A percentile compares a stretch with the other conserved stretches of the same genome.
These are phyloP conservation scores for Ordospora pajunii DNA, from an alignment of 371 early-diverging fungal genomes.

Conservation along the genomic window DNA sequence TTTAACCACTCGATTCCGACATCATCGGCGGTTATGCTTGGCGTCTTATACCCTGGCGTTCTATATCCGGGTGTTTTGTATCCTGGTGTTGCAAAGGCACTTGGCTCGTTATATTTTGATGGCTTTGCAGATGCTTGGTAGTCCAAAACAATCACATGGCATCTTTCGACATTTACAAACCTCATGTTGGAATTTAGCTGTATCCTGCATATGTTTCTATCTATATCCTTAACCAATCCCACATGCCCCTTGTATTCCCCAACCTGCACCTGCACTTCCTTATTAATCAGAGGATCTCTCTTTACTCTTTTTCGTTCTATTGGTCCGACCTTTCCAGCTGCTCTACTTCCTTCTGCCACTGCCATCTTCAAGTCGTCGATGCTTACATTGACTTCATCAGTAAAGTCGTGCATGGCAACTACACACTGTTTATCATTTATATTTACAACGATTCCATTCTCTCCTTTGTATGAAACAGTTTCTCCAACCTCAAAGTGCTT, in stretches of 20 bases:
- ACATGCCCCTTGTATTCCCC: slow-evolving; percentile 91
- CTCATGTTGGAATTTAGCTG: slow-evolving; percentile 80
- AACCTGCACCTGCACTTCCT: slow-evolving; percentile 73
- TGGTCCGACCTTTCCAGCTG: slow-evolving; percentile 64
- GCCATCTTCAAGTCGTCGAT: slow-evolving; percentile 62
- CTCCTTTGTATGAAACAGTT: slow-evolving; percentile 52
- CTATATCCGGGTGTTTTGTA: slow-evolving; percentile 45
- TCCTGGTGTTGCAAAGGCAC: slow-evolving; percentile 24
- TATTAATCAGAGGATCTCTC: slow-evolving; percentile 70
- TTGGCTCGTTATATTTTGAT: neutral
- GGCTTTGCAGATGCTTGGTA: neutral
- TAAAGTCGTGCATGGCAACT: slow-evolving; percentile 44
- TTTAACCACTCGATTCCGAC: slow-evolving; percentile 8
- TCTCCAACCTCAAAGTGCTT: slow-evolving; percentile 78
- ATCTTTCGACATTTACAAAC: slow-evolving; percentile 64
- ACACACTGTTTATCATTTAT: slow-evolving; percentile 67
- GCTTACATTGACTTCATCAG: slow-evolving; percentile 50
- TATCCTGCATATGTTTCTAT: slow-evolving; percentile 69
- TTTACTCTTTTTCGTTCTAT: slow-evolving; percentile 17
- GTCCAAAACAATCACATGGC: neutral
- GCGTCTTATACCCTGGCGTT: slow-evolving; percentile 38
- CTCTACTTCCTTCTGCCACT: slow-evolving; percentile 65
- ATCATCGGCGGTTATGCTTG: neutral
- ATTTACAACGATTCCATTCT: slow-evolving; percentile 71
- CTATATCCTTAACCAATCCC: slow-evolving; percentile 82